A percentile compares a stretch with the other conserved stretches of the same genome.
Evolutionary conservation across 257 asterid genomes (phyloP).

Genomic region (Datura wrightii): DNA sequence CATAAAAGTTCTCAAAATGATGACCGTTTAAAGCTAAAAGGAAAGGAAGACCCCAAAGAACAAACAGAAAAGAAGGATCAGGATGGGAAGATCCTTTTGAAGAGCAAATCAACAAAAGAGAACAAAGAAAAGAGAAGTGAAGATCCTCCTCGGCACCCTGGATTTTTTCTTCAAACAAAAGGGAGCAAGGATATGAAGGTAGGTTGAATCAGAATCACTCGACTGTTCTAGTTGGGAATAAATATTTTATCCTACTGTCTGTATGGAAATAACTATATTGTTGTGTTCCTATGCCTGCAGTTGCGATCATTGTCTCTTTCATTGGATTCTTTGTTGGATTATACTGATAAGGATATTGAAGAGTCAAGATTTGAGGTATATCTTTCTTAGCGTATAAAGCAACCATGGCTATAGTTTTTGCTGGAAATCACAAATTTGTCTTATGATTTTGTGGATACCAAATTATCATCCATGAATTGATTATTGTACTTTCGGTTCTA

Average conservation of each 20-base stretch:
- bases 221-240: slow-evolving; percentile 14
- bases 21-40: slow-evolving; percentile 48
- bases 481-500: not conserved
- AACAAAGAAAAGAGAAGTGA: slow-evolving; percentile 64
- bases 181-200: slow-evolving; percentile 80
- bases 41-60: slow-evolving; percentile 50
- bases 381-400: not conserved
- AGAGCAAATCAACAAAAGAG: slow-evolving; percentile 50
- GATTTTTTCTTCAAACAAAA: slow-evolving; percentile 74
- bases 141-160: slow-evolving; percentile 92
- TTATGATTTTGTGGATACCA: not conserved
- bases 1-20: slow-evolving; percentile 49
- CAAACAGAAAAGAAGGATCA: slow-evolving; percentile 49
- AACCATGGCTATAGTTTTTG: not conserved
- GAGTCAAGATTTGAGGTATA: slow-evolving; percentile 90
- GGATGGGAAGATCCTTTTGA: slow-evolving; percentile 53
- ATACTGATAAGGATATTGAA: slow-evolving; percentile 75
- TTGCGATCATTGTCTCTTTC: slow-evolving; percentile 84
- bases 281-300: slow-evolving; percentile 46
- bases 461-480: not conserved
- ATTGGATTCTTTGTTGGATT: slow-evolving; percentile 91
- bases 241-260: not conserved
- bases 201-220: slow-evolving; percentile 38
- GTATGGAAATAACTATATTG: slow-evolving; percentile 16
- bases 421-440: slow-evolving; percentile 23